Conservation (phyloP, 495 filamentous ascomycete species). For the Parathielavia appendiculata region DNA sequence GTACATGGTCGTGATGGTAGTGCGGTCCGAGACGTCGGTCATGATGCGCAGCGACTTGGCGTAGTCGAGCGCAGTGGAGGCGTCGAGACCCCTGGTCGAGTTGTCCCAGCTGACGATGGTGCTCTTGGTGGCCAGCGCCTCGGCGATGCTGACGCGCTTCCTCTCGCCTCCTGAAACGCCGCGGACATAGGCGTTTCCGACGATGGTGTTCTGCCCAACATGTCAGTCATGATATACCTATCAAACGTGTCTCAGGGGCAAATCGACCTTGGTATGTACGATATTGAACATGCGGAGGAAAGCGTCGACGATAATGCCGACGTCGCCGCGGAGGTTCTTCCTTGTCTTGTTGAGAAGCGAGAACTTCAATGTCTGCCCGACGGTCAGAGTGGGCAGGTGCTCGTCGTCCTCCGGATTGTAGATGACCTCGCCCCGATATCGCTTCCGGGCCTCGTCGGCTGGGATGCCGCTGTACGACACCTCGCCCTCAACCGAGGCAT, state of each 20-base stretch:
- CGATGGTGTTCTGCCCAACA: conserved; percentile 73
- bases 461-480: conserved; percentile 74
- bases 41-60: conserved; percentile 72
- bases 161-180: conserved; percentile 62
- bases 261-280: conserved; percentile 68
- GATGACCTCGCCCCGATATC: conserved; percentile 75
- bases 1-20: conserved; percentile 78
- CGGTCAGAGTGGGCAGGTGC: conserved; percentile 72
- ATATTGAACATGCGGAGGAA: conserved; percentile 75
- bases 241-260: too few species aligned
- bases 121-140: conserved; percentile 42
- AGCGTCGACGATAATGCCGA: conserved; percentile 62
- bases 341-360: conserved; percentile 79
- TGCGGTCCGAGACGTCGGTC: conserved; percentile 75
- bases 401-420: conserved; percentile 80
- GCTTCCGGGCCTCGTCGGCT: conserved; percentile 59
- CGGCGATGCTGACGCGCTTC: conserved; percentile 53
- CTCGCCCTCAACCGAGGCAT: conserved; percentile 63
- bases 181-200: conserved; percentile 79
- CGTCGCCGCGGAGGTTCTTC: conserved; percentile 60
- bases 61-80: conserved; percentile 74
- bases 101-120: conserved; percentile 60
- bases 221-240: too few species aligned
- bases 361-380: conserved; percentile 77
- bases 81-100: conserved; percentile 74